Evolutionary conservation across 1,139 yeast genomes (phyloP), one percentile per base, ranked within the genome.

Genomic region (Lodderomyces beijingensis): DNA sequence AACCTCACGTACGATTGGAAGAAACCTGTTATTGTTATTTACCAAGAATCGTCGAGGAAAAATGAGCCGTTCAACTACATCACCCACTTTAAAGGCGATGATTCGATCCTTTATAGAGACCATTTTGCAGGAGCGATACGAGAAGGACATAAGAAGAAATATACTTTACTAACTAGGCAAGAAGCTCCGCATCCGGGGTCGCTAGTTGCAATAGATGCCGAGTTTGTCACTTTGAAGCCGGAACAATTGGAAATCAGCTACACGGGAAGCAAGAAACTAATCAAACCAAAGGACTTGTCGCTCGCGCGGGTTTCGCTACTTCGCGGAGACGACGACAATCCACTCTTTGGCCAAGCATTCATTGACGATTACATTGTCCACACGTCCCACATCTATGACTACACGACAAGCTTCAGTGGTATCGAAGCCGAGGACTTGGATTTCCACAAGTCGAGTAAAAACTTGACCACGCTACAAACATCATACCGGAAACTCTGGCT

Each of bases 171-270:
- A 35, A 77, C 88, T 0, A 57, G 59, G 14, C 69, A 70, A 29
- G 91, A 84, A 47, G 85, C 87, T 0, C 94, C 96, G 2, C 49
- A 51, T 16, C 73, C 80, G 0, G 96, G 96, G 0, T 67, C 86
- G 1, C 56, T 88, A 26, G 79, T 89, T 12, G 98, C 98, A 0
- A 82, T 93, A 36, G 99, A 93, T 64, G 97, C 99, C 0, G 99
- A 93, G 55, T 93, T 93, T 65, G 97, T 93, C 5, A 75, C 81
- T 29, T 55, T 89, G 24, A 77, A 78, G 36, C 86, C 85, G 5
- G 97, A 89, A 46, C 79, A 82, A 43, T 73, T 78, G 27, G 97
- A 89, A 49, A 74, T 91, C 30, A 72, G 79, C 34, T 61, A 55
- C 32, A 77, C 76, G 41, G 97, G 97, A 0, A 51, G 69, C 4